Evolutionary conservation across 495 filamentous ascomycete genomes (phyloP).

Genomic region (Hypomontagnella submonticulosa): DNA sequence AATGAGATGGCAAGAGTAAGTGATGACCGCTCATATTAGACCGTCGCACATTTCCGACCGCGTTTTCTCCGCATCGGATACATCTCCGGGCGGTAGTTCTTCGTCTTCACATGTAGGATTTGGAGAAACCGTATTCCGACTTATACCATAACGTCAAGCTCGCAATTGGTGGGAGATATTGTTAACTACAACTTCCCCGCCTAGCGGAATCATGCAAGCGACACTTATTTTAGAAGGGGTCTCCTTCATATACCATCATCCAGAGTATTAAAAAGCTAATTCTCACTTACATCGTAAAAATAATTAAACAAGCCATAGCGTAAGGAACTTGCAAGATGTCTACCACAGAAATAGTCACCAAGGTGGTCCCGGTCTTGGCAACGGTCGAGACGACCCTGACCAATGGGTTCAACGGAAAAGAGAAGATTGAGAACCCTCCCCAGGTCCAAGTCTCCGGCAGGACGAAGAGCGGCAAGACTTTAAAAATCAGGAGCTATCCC

Average conservation of each 20-base stretch:
- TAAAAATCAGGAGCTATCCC: constrained; percentile 66
- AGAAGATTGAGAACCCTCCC: constrained; percentile 30
- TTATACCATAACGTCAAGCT: constrained; percentile 6
- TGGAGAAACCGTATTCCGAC: constrained; percentile 27
- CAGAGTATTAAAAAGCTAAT: neutral
- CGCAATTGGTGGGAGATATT: constrained; percentile 29
- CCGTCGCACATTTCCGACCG: constrained; percentile 4
- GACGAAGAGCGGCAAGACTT: constrained; percentile 52
- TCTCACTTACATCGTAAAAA: neutral
- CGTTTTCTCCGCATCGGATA: constrained; percentile 28
- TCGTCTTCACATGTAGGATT: constrained; percentile 12
- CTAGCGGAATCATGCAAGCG: constrained; percentile 24
- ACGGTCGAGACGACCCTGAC: neutral
- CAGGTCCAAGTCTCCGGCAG: constrained; percentile 50
- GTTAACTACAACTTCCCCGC: constrained; percentile 30
- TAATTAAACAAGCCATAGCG: neutral
- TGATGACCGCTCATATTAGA: constrained; percentile 3
- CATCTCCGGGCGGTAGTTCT: constrained; percentile 16
- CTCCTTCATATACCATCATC: constrained; percentile 4
- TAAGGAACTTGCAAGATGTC: constrained; percentile 16
- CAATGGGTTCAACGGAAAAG: constrained; percentile 23
- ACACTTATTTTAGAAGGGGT: neutral
- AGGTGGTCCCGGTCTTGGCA: constrained; percentile 10
- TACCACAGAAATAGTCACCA: constrained; percentile 23
- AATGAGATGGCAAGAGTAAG: constrained; percentile 3